Conservation (phyloP, 2,329 filamentous ascomycete genomes). For the Metarhizium sp. region DNA sequence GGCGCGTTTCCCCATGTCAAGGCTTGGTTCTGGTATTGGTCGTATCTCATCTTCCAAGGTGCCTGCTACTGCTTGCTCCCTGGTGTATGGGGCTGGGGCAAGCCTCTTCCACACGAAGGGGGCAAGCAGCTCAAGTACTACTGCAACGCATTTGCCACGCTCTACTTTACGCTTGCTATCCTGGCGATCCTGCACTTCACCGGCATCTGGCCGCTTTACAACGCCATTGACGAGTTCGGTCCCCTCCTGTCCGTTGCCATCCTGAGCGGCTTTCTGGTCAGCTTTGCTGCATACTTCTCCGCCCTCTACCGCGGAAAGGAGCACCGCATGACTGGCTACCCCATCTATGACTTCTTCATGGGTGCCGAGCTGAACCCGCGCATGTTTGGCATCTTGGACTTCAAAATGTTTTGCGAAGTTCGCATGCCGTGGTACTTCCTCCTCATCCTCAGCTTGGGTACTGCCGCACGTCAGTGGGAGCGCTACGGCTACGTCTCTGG, state of each 20-base stretch:
- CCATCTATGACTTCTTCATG: slow-evolving; percentile 85
- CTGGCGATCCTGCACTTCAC: slow-evolving; percentile 68
- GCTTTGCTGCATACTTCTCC: slow-evolving; percentile 77
- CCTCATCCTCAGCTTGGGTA: slow-evolving; percentile 65
- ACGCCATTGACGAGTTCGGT: slow-evolving; percentile 89
- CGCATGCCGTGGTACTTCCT: slow-evolving; percentile 89
- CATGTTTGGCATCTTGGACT: slow-evolving; percentile 78
- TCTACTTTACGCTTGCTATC: slow-evolving; percentile 75
- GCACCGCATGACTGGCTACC: slow-evolving; percentile 83
- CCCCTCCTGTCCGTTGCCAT: slow-evolving; percentile 90
- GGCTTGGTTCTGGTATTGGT: slow-evolving; percentile 93
- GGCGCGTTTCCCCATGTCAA: slow-evolving; percentile 74
- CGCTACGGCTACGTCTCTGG: slow-evolving; percentile 74
- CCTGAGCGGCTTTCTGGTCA: slow-evolving; percentile 76
- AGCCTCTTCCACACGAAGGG: slow-evolving; percentile 71
- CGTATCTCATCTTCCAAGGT: slow-evolving; percentile 78
- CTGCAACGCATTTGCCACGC: slow-evolving; percentile 81
- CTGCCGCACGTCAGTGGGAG: slow-evolving; percentile 77
- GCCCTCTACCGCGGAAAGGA: slow-evolving; percentile 70
- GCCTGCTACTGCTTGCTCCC: slow-evolving; percentile 78
- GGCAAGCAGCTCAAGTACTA: slow-evolving; percentile 89
- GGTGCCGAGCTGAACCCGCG: slow-evolving; percentile 80
- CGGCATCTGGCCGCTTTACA: slow-evolving; percentile 82
- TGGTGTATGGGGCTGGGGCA: slow-evolving; percentile 79
- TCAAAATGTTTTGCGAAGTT: slow-evolving; percentile 96